Evolutionary conservation across 179 eudicot species (phyloP).

Genomic region (Pouteria campechiana): DNA sequence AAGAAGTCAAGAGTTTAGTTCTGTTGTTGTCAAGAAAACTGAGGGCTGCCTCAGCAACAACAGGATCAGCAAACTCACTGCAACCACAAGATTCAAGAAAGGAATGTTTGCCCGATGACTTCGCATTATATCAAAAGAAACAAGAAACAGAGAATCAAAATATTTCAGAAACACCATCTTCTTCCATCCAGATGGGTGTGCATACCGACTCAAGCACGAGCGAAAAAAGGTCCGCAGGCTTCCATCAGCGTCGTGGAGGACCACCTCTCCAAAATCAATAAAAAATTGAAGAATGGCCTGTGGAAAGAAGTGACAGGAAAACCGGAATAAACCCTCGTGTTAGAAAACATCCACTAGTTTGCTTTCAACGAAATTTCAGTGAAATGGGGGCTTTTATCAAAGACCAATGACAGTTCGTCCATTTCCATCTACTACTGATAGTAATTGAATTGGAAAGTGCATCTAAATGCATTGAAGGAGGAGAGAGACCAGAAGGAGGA

Average conservation of each 20-base stretch:
- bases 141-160: background rate
- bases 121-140: background rate
- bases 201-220: conserved; percentile 88
- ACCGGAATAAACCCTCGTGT: background rate
- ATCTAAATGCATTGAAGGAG: background rate
- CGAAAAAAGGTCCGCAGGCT: conserved; percentile 72
- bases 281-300: conserved; percentile 96
- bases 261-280: conserved; percentile 81
- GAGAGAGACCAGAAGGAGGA: conserved; percentile 53
- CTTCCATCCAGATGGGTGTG: too few relatives aligned
- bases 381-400: too few relatives aligned
- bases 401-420: background rate
- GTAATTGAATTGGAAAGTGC: background rate
- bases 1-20: conserved; percentile 54
- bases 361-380: too few relatives aligned
- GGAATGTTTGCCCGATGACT: background rate
- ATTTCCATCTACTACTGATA: background rate
- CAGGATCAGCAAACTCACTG: conserved; percentile 97
- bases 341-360: background rate
- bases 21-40: conserved; percentile 56
- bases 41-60: conserved; percentile 76
- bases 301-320: conserved; percentile 1
- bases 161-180: too few relatives aligned
- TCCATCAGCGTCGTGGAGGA: conserved; percentile 96
- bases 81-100: conserved; percentile 14